phyloP scores from a whole-genome alignment of 768 basidiomycete species.

The Leccinum barrowsii region DNA sequence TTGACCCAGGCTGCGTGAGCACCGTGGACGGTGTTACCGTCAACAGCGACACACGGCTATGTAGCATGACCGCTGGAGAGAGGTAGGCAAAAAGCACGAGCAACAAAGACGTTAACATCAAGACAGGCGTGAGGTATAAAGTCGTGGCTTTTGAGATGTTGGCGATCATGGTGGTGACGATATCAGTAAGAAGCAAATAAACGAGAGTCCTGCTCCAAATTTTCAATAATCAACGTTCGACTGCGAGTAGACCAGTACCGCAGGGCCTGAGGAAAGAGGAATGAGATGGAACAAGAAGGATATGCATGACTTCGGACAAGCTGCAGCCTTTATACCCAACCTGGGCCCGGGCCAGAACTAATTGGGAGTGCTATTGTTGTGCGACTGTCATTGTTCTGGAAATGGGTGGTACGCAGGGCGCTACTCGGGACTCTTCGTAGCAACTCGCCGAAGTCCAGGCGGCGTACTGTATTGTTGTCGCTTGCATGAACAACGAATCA shows the following conservation, averaged over 20 bases:
- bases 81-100: conserved; percentile 65
- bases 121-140: conserved; percentile 63
- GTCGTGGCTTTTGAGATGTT: conserved; percentile 65
- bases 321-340: conserved; percentile 14
- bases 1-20: conserved; percentile 35
- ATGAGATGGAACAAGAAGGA: background rate
- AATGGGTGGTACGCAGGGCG: background rate
- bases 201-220: conserved; percentile 22
- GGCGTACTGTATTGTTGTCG: background rate
- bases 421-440: background rate
- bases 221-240: background rate
- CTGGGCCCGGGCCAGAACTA: background rate
- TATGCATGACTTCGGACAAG: background rate
- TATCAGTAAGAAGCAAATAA: background rate
- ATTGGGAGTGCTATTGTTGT: conserved; percentile 13
- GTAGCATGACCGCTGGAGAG: conserved; percentile 60
- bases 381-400: conserved; percentile 13
- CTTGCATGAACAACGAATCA: background rate
- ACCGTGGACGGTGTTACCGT: conserved; percentile 55
- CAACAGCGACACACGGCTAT: conserved; percentile 60
- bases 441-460: background rate
- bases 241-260: conserved; percentile 24
- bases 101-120: conserved; percentile 62
- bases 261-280: conserved; percentile 7
- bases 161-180: conserved; percentile 51